A percentile compares a stretch with the other conserved stretches of the same genome.
Conservation (phyloP, 2,329 filamentous ascomycete species). For the Arthroderma sp. region DNA sequence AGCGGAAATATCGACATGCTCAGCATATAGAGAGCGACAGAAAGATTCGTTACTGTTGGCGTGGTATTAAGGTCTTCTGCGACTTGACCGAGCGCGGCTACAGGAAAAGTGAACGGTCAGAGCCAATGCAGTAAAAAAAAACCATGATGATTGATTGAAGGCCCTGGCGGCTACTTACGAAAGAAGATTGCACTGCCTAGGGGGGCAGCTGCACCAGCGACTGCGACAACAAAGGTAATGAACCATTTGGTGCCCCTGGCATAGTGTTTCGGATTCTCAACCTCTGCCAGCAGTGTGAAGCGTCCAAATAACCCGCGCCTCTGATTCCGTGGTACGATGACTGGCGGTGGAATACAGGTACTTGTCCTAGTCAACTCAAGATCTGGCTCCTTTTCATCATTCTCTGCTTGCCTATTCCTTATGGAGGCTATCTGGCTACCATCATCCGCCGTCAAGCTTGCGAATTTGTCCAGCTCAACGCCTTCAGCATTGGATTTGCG, state of each 20-base stretch:
- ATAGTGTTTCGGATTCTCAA: conserved; percentile 64
- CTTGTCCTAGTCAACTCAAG: conserved; percentile 1
- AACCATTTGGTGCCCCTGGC: conserved; percentile 65
- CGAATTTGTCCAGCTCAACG: no score
- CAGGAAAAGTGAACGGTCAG: not conserved
- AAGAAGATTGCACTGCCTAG: conserved; percentile 77
- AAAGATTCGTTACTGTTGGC: conserved; percentile 57
- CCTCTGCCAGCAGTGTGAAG: conserved; percentile 62
- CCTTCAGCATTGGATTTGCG: no score
- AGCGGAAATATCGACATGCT: conserved; percentile 72
- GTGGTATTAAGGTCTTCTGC: conserved; percentile 48
- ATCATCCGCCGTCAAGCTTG: not conserved
- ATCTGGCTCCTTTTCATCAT: not conserved
- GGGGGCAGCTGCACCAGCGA: conserved; percentile 65
- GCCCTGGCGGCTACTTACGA: conserved; percentile 40
- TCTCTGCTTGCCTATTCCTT: no score
- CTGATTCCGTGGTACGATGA: conserved; percentile 38
- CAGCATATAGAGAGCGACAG: conserved; percentile 69
- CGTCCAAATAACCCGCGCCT: conserved; percentile 61
- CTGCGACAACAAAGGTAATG: conserved; percentile 63
- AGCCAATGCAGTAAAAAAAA: not conserved
- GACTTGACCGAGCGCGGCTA: conserved; percentile 57
- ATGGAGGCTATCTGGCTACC: not conserved
- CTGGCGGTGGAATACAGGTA: conserved; percentile 14
- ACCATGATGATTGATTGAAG: not conserved